phyloP scores from a whole-genome alignment of 1,284 basidiomycete genomes.

The Sanghuangporus weigelae region DNA sequence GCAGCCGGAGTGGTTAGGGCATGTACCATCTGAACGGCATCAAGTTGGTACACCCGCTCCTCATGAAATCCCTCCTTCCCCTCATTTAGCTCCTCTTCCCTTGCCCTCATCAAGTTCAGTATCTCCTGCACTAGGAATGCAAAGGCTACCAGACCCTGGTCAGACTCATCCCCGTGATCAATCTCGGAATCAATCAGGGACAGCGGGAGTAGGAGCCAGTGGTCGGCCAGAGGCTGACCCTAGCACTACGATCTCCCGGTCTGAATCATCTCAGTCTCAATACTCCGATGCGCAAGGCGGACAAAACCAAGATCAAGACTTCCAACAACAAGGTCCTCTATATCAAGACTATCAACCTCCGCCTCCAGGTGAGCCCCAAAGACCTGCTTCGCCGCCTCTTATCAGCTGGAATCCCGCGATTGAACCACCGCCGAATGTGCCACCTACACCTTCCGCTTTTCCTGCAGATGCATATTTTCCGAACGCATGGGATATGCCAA shows the following conservation, averaged over 20 bases:
- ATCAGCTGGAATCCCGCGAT: slow-evolving; percentile 63
- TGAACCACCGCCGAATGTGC: slow-evolving; percentile 64
- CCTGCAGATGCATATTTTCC: slow-evolving; percentile 66
- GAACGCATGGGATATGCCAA: slow-evolving; percentile 65
- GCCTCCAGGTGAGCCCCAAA: slow-evolving; percentile 22
- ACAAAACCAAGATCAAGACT: background rate
- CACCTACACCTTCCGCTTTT: slow-evolving; percentile 49
- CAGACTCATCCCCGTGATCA: background rate
- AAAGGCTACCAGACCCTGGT: background rate
- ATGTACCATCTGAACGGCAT: slow-evolving; percentile 29
- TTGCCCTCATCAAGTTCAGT: background rate
- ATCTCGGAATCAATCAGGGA: background rate
- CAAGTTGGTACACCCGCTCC: slow-evolving; percentile 54
- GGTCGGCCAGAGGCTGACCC: background rate
- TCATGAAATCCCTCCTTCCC: slow-evolving; percentile 42
- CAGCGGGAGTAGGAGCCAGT: background rate
- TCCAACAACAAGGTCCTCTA: slow-evolving; percentile 6
- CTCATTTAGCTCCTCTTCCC: slow-evolving; percentile 27
- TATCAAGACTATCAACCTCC: slow-evolving; percentile 20
- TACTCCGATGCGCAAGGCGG: background rate
- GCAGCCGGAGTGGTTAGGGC: slow-evolving; percentile 20
- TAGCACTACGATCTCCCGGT: background rate
- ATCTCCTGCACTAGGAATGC: background rate
- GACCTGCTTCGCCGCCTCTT: slow-evolving; percentile 47
- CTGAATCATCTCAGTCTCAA: background rate